Conservation (phyloP, 2,329 filamentous ascomycete genomes). For the Neopestalotiopsis rosae region DNA sequence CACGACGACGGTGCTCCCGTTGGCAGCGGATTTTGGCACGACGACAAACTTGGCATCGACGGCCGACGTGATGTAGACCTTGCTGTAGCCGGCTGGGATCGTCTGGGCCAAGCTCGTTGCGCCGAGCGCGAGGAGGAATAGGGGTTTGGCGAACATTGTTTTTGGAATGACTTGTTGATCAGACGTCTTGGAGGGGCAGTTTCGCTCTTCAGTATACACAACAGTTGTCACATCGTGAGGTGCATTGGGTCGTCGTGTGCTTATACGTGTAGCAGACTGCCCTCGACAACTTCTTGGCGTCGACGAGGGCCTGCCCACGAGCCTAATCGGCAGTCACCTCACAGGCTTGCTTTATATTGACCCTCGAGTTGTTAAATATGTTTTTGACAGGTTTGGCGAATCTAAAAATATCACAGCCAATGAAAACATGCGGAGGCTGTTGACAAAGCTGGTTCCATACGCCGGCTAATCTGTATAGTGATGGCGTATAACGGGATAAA, state of each 20-base stretch:
- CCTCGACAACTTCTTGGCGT: neutral
- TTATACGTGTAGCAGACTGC: neutral
- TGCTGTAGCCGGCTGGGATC: slow-evolving; percentile 41
- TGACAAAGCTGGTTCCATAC: neutral
- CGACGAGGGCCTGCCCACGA: too few species aligned
- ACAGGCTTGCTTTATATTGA: neutral
- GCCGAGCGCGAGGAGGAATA: slow-evolving; percentile 31
- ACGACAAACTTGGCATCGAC: slow-evolving; percentile 47
- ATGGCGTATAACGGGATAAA: neutral
- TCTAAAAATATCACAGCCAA: neutral
- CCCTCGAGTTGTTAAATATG: neutral
- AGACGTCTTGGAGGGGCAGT: neutral
- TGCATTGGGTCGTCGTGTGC: neutral
- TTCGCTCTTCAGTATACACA: neutral
- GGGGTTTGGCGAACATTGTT: neutral
- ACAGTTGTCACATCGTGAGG: neutral
- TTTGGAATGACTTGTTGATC: neutral
- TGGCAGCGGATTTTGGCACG: slow-evolving; percentile 35
- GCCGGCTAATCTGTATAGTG: neutral
- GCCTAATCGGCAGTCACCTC: neutral
- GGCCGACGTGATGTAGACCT: slow-evolving; percentile 45
- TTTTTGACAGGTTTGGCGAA: neutral
- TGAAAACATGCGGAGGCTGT: neutral
- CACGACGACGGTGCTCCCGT: slow-evolving; percentile 42
- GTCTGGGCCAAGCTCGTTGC: slow-evolving; percentile 40